Conservation (phyloP, 371 early-diverging fungal species). For the Mortierella sp. region DNA sequence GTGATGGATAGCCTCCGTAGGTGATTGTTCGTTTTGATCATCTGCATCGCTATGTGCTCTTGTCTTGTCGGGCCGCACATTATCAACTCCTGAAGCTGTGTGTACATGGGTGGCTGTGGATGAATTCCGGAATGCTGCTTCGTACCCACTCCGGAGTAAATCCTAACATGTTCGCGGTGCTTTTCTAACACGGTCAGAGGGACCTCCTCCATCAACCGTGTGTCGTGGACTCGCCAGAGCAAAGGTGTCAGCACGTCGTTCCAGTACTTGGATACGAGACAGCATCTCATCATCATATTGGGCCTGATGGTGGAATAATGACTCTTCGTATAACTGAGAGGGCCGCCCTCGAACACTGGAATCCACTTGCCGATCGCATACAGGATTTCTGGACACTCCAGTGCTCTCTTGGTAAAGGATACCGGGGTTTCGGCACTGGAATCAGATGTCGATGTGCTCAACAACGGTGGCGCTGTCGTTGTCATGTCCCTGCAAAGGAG, state of each 20-base stretch:
- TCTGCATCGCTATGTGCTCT: no score
- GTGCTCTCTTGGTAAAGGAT: no score
- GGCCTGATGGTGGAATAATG: neutral
- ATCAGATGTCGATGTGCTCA: no score
- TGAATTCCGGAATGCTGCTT: neutral
- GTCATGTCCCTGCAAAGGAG: no score
- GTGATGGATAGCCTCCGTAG: no score
- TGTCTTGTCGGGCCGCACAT: no score
- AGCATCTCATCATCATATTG: neutral
- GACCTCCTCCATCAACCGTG: neutral
- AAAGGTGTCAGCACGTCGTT: constrained; percentile 6
- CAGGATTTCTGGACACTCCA: neutral
- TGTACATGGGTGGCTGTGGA: neutral
- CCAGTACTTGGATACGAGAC: constrained; percentile 20
- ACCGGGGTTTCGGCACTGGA: no score
- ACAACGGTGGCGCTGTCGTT: no score
- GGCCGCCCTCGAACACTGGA: neutral
- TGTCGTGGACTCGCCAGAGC: constrained; percentile 9
- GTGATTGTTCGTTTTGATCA: no score
- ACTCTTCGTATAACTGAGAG: no score
- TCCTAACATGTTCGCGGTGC: neutral
- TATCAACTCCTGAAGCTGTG: neutral
- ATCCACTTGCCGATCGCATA: constrained; percentile 4
- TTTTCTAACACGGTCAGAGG: neutral
- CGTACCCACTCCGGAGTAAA: neutral